Evolutionary conservation across 1,284 basidiomycete genomes (phyloP), one percentile per base, ranked within the genome.

Genomic region (Jaminaea rosea): DNA sequence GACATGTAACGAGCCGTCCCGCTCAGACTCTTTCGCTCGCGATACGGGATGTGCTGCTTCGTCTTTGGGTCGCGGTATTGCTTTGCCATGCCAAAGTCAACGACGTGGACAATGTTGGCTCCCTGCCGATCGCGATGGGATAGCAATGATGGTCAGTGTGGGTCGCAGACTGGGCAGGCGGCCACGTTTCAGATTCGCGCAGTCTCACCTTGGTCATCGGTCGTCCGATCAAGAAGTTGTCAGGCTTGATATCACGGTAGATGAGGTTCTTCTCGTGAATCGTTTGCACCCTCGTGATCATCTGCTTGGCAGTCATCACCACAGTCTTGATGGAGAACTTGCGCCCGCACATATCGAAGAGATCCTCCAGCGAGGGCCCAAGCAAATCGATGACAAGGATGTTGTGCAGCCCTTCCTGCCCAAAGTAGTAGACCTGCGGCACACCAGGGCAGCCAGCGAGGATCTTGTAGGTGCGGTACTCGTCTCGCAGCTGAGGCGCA

Each of bases 1-100:
- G 84, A 87, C 89, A 94, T 94, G 80, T 96, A 96, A 44, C 91
- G 83, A 29, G 91, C 91, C 2, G 91, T 96, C 27, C 80, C 81
- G 55, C 85, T 87, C 61, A 96, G 77, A 74, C 84, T 87, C 81
- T 96, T 94, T 67, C 90, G 82, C 77, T 96, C 91, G 55, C 91
- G 82, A 76, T 96, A 94, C 26, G 91, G 91, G 58, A 96, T 96
- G 77, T 96, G 91, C 75, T 90, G 88, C 77, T 92, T 92, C 54
- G 89, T 91, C 79, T 92, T 94, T 23, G 90, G 89, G 75, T 96
- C 91, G 44, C 91, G 84, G 75, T 94, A 96, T 76, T 93, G 90
- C 78, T 96, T 96, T 34, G 91, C 91, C 90, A 94, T 93, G 52
- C 91, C 91, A 74, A 96, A 94, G 76, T 94, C 90, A 63, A 93